These are phyloP conservation scores for Hypoxylon sp. DNA, from an alignment of 2,329 filamentous ascomycete species.

Conservation along the genomic window DNA sequence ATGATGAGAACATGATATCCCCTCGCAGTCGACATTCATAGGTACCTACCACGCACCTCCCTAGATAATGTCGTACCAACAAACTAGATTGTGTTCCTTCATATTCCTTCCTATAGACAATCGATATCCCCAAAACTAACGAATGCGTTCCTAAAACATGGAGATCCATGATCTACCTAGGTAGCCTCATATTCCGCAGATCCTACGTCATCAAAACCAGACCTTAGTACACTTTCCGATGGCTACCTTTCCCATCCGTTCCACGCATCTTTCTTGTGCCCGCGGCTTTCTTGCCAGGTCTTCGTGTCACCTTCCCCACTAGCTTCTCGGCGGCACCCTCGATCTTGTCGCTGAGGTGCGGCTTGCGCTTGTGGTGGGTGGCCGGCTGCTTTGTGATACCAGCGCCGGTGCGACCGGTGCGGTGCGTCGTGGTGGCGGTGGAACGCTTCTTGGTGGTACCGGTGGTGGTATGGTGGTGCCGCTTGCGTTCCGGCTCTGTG, in stretches of 20 bases:
- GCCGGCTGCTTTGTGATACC: slow-evolving; percentile 44
- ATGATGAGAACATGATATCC: neutral
- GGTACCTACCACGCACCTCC: neutral
- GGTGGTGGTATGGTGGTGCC: slow-evolving; percentile 8
- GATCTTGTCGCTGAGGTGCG: slow-evolving; percentile 50
- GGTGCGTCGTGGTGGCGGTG: slow-evolving; percentile 32
- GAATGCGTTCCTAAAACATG: neutral
- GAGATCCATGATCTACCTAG: neutral
- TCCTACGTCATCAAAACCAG: neutral
- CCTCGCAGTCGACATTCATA: neutral
- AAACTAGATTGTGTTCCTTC: neutral
- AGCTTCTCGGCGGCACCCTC: slow-evolving; percentile 49
- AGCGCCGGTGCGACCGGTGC: slow-evolving; percentile 30
- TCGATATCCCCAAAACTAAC: neutral
- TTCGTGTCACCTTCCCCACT: slow-evolving; percentile 46
- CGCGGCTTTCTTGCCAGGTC: slow-evolving; percentile 51
- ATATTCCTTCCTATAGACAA: neutral
- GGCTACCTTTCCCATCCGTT: slow-evolving; percentile 49
- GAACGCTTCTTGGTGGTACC: slow-evolving; percentile 20
- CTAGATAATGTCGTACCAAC: neutral
- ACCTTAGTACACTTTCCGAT: neutral
- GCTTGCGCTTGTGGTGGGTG: slow-evolving; percentile 52
- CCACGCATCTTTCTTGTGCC: slow-evolving; percentile 51
- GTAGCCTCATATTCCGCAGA: neutral
- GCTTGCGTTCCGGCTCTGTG: slow-evolving; percentile 51